Percentiles rank a stretch among this genome's conserved stretches.
phyloP scores from a whole-genome alignment of 192 early-diverging fungal genomes.

The Pilobolus umbonatus region DNA sequence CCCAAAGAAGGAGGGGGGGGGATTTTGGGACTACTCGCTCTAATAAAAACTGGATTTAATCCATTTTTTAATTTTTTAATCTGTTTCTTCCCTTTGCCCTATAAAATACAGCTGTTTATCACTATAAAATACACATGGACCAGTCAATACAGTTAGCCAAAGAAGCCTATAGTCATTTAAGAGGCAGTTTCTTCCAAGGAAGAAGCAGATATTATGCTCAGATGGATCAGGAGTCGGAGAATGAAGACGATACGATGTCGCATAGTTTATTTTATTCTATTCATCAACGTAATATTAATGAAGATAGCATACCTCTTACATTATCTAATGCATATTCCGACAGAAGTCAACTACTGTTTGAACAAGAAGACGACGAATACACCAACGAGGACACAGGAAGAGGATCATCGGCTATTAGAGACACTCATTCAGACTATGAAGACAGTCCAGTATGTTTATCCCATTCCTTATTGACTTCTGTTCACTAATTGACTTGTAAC shows the following conservation, averaged over 20 bases:
- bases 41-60: too few relatives aligned
- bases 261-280: conserved; percentile 31
- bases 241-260: conserved; percentile 22
- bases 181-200: conserved; percentile 12
- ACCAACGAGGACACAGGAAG: conserved; percentile 2
- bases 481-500: neutral
- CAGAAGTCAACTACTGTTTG: conserved; percentile 26
- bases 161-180: conserved; percentile 7
- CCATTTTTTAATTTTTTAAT: too few relatives aligned
- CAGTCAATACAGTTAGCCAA: conserved; percentile 22
- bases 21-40: too few relatives aligned
- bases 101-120: too few relatives aligned
- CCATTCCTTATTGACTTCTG: conserved; percentile 1
- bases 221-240: conserved; percentile 28
- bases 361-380: conserved; percentile 21
- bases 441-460: conserved; percentile 18
- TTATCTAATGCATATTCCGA: conserved; percentile 31
- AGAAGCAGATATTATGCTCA: conserved; percentile 20
- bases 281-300: conserved; percentile 11
- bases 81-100: too few relatives aligned
- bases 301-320: conserved; percentile 25
- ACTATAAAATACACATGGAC: conserved; percentile 17
- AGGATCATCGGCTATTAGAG: conserved; percentile 1
- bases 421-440: conserved; percentile 20
- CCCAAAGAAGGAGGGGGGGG: too few relatives aligned